Evolutionary conservation across 768 basidiomycete species (phyloP).

Genomic region (Boletellus emodensis): DNA sequence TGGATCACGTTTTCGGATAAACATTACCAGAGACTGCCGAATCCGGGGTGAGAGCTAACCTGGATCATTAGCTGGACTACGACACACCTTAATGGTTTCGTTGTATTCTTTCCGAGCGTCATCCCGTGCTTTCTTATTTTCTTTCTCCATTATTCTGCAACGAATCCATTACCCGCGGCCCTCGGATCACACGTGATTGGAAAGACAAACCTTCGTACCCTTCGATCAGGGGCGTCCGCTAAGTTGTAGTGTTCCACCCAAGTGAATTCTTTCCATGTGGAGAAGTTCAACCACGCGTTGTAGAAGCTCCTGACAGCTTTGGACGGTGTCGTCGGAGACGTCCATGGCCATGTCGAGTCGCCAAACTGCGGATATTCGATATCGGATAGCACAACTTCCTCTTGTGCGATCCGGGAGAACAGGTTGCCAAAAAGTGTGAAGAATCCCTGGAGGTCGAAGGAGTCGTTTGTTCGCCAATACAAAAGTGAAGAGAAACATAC

Average conservation of each 20-base stretch:
- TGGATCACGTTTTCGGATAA: constrained; percentile 84
- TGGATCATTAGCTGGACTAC: not conserved
- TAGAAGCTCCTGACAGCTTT: constrained; percentile 75
- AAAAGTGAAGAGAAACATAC: constrained; percentile 36
- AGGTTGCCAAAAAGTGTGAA: constrained; percentile 86
- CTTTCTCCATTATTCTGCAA: constrained; percentile 84
- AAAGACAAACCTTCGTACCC: constrained; percentile 62
- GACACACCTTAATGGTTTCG: constrained; percentile 76
- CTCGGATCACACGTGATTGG: not conserved
- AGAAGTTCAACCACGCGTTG: constrained; percentile 79
- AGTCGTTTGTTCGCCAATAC: not conserved
- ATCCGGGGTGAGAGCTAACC: not conserved
- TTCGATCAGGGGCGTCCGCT: constrained; percentile 81
- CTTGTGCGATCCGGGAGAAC: constrained; percentile 76
- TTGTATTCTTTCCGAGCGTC: constrained; percentile 89
- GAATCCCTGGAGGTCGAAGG: constrained; percentile 59
- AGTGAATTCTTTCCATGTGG: constrained; percentile 79
- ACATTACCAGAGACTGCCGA: constrained; percentile 63
- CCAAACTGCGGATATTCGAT: constrained; percentile 81
- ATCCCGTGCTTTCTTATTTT: constrained; percentile 90
- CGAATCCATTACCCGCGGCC: not conserved
- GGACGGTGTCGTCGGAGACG: constrained; percentile 40
- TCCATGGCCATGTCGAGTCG: constrained; percentile 70
- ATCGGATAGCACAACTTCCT: constrained; percentile 54
- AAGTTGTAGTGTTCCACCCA: constrained; percentile 87